These are phyloP conservation scores for Kluyveromyces lactis DNA, from an alignment of 805 yeast genomes.

Conservation along the genomic window DNA sequence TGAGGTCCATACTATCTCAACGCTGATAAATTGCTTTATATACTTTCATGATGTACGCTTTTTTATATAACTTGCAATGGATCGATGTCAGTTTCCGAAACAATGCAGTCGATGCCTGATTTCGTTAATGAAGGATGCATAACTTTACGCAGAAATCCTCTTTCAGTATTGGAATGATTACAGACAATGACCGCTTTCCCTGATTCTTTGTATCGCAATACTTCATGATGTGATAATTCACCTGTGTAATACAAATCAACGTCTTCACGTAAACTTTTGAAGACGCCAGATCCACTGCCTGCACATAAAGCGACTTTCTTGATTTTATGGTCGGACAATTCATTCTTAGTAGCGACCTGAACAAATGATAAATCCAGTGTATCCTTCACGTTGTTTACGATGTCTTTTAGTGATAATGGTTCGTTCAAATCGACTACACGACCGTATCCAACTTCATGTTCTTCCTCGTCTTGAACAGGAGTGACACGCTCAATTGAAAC, in stretches of 20 bases:
- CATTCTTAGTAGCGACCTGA: slow-evolving; percentile 47
- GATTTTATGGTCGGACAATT: slow-evolving; percentile 29
- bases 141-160: slow-evolving; percentile 63
- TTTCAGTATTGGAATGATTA: slow-evolving; percentile 88
- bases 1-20: no score
- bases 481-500: slow-evolving; percentile 26
- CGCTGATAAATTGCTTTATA: no score
- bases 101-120: slow-evolving; percentile 38
- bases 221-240: slow-evolving; percentile 91
- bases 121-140: slow-evolving; percentile 31
- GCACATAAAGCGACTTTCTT: slow-evolving; percentile 79
- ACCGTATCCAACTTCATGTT: slow-evolving; percentile 69
- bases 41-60: no score
- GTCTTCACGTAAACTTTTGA: slow-evolving; percentile 38
- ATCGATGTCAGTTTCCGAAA: slow-evolving; percentile 55
- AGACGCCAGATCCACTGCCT: slow-evolving; percentile 84
- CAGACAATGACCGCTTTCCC: slow-evolving; percentile 70
- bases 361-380: slow-evolving; percentile 45
- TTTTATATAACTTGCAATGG: slow-evolving; percentile 39
- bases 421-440: slow-evolving; percentile 45
- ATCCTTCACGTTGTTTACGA: slow-evolving; percentile 46
- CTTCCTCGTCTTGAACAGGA: slow-evolving; percentile 22
- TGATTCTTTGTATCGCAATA: slow-evolving; percentile 56
- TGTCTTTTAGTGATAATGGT: slow-evolving; percentile 35
- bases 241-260: slow-evolving; percentile 81